A percentile compares a stretch with the other conserved stretches of the same genome.
phyloP scores from a whole-genome alignment of 192 early-diverging fungal species.

The Linnemannia zychae region DNA sequence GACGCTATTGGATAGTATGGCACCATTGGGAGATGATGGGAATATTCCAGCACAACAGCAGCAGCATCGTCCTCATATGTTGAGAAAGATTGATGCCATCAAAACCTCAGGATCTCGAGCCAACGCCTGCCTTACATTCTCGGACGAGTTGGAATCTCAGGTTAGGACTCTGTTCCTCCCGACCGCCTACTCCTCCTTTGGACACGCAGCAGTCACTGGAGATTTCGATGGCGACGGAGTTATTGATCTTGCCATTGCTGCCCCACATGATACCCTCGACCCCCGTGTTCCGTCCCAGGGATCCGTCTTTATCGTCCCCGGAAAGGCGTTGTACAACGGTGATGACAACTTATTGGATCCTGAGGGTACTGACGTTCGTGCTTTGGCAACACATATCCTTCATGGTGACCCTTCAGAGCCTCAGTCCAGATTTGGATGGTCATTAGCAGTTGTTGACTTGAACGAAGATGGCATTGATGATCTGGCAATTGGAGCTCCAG shows the following conservation, averaged over 20 bases:
- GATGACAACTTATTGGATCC: slow-evolving; percentile 11
- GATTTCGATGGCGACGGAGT: slow-evolving; percentile 79
- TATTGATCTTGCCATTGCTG: slow-evolving; percentile 73
- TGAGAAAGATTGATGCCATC: background rate
- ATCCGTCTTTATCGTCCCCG: slow-evolving; percentile 69
- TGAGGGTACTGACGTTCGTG: slow-evolving; percentile 58
- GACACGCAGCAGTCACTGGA: slow-evolving; percentile 71
- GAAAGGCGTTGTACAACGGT: slow-evolving; percentile 13
- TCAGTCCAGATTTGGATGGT: slow-evolving; percentile 79
- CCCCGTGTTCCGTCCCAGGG: slow-evolving; percentile 60
- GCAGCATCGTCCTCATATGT: background rate
- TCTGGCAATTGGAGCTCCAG: slow-evolving; percentile 80
- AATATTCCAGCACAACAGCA: background rate
- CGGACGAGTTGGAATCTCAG: slow-evolving; percentile 27
- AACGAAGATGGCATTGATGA: slow-evolving; percentile 92
- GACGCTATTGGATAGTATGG: background rate
- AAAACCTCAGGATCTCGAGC: background rate
- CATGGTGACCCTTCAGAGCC: slow-evolving; percentile 25
- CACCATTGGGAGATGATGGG: background rate
- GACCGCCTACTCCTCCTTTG: slow-evolving; percentile 73
- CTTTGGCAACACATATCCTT: slow-evolving; percentile 47
- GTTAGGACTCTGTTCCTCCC: slow-evolving; percentile 57
- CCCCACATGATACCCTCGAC: slow-evolving; percentile 65
- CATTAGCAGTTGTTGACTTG: slow-evolving; percentile 82
- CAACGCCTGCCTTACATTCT: slow-evolving; percentile 26